Evolutionary conservation across 306 rosid genomes (phyloP).

Genomic region (Ormosia emarginata): DNA sequence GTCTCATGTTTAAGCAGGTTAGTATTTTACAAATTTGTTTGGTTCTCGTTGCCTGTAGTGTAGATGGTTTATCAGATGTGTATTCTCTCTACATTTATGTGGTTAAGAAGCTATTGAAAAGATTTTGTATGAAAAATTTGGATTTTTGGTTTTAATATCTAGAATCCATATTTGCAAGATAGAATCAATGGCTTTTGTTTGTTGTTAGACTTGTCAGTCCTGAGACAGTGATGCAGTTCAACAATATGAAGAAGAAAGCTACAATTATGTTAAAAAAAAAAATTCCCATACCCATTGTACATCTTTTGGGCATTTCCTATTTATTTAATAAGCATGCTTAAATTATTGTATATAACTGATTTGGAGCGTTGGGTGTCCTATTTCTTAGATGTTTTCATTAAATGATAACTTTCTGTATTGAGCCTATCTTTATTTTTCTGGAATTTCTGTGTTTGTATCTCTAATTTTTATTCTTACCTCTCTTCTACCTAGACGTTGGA

Average conservation of each 20-base stretch:
- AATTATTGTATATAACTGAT: neutral
- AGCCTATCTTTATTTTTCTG: neutral
- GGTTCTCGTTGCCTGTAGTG: neutral
- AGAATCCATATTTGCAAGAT: slow-evolving; percentile 7
- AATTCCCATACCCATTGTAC: neutral
- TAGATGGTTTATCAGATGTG: neutral
- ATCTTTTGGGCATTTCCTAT: neutral
- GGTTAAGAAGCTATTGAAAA: neutral
- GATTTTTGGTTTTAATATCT: neutral
- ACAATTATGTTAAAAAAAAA: no score
- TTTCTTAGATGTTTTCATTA: neutral
- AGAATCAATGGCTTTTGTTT: neutral
- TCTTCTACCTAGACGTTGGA: slow-evolving; percentile 65
- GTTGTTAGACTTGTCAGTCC: neutral
- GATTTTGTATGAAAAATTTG: neutral
- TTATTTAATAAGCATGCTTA: neutral
- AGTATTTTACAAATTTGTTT: slow-evolving; percentile 12
- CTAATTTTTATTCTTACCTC: neutral
- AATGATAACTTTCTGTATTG: neutral
- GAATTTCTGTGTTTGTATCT: neutral
- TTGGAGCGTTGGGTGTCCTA: neutral
- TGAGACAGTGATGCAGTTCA: neutral
- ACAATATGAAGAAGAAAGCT: no score
- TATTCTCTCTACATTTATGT: slow-evolving; percentile 1
- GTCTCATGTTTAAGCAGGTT: slow-evolving; percentile 97